Conservation (phyloP, 345 rosid species). For the Stellera chamaejasme region DNA sequence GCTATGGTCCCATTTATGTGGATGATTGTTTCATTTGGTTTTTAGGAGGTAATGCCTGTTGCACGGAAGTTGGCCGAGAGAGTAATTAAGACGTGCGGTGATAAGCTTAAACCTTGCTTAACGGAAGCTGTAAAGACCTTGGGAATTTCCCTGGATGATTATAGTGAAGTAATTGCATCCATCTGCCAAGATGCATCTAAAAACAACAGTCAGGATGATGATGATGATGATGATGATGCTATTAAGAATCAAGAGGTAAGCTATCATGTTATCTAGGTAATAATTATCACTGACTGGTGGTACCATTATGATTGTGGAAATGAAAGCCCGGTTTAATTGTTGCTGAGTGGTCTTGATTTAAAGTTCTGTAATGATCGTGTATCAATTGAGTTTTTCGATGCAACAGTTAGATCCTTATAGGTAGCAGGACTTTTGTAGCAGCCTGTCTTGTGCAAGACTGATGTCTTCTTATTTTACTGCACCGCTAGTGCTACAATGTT, state of each 20-base stretch:
- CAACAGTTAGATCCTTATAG: too few relatives aligned
- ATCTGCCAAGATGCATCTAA: constrained; percentile 50
- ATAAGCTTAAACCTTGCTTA: constrained; percentile 57
- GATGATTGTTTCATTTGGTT: not conserved
- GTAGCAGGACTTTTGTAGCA: too few relatives aligned
- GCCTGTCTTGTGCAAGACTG: too few relatives aligned
- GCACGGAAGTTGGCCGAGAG: constrained; percentile 57
- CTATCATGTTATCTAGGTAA: constrained; percentile 1
- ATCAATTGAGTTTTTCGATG: too few relatives aligned
- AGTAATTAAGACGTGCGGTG: constrained; percentile 53
- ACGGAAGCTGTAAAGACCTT: constrained; percentile 41
- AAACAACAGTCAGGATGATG: constrained; percentile 26
- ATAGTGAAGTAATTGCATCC: constrained; percentile 43
- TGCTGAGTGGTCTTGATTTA: too few relatives aligned
- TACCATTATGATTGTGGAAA: too few relatives aligned
- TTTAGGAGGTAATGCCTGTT: constrained; percentile 43
- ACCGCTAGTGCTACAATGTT: too few relatives aligned
- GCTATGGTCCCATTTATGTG: constrained; percentile 2
- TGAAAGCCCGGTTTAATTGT: too few relatives aligned
- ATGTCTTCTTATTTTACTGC: too few relatives aligned
- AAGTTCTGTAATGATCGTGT: too few relatives aligned
- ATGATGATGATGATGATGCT: constrained; percentile 17
- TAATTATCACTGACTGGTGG: too few relatives aligned
- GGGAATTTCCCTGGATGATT: constrained; percentile 43
- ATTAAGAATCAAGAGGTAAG: constrained; percentile 42